Conservation (phyloP, 305 asterid genomes). For the Vinca major region DNA sequence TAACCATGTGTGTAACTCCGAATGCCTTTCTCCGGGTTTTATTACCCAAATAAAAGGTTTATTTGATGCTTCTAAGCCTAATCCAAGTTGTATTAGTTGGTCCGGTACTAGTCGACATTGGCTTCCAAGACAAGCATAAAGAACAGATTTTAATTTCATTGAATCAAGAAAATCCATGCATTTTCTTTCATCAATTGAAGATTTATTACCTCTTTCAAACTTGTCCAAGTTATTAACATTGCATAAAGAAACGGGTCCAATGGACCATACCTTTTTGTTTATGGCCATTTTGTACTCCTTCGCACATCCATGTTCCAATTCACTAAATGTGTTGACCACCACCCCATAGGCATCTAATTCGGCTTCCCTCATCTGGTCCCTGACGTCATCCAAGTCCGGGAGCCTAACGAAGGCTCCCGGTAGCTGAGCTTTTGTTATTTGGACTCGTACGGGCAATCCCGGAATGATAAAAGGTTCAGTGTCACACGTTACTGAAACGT, state of each 20-base stretch:
- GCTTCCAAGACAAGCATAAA: slow-evolving; percentile 51
- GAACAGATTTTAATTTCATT: slow-evolving; percentile 23
- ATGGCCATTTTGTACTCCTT: slow-evolving; percentile 21
- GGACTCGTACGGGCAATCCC: slow-evolving; percentile 29
- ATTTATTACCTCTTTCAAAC: slow-evolving; percentile 26
- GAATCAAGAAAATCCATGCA: slow-evolving; percentile 35
- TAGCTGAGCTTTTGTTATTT: slow-evolving; percentile 35
- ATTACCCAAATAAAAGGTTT: slow-evolving; percentile 47
- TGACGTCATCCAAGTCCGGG: slow-evolving; percentile 20
- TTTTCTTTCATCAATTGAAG: slow-evolving; percentile 17
- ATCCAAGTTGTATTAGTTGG: slow-evolving; percentile 39
- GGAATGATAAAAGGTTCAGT: slow-evolving; percentile 42
- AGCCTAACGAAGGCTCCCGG: slow-evolving; percentile 25
- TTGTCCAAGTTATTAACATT: slow-evolving; percentile 19
- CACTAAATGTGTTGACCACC: slow-evolving; percentile 40
- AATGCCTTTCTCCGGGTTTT: slow-evolving; percentile 21
- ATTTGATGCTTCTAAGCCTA: slow-evolving; percentile 41
- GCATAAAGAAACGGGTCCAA: slow-evolving; percentile 35
- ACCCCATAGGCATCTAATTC: slow-evolving; percentile 34
- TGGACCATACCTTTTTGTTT: slow-evolving; percentile 29
- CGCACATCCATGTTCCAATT: slow-evolving; percentile 33
- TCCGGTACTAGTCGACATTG: slow-evolving; percentile 26
- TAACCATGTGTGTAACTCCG: slow-evolving; percentile 33
- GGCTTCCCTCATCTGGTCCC: slow-evolving; percentile 24
- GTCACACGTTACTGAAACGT: slow-evolving; percentile 6